Evolutionary conservation across 805 yeast genomes (phyloP).

Genomic region (Teunomyces funiuensis): DNA sequence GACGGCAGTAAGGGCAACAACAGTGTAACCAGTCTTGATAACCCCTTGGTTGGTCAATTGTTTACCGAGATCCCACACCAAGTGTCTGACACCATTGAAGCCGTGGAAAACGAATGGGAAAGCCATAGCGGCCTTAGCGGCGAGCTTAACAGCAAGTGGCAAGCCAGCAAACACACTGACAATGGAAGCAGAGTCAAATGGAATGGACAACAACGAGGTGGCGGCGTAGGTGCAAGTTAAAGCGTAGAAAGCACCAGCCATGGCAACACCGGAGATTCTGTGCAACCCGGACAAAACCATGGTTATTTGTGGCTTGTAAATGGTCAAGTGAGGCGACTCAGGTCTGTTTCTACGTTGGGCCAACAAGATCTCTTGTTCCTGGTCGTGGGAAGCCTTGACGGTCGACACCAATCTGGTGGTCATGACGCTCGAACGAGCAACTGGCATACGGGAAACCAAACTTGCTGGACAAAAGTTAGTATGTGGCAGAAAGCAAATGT

Average conservation of each 20-base stretch:
- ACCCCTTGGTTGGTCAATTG: conserved; percentile 84
- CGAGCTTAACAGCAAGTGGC: conserved; percentile 61
- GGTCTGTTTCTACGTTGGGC: conserved; percentile 90
- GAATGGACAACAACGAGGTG: conserved; percentile 54
- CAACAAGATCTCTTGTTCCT: conserved; percentile 67
- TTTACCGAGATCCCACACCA: conserved; percentile 87
- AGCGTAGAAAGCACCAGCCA: conserved; percentile 78
- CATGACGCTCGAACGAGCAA: conserved; percentile 7
- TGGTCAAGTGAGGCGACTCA: conserved; percentile 82
- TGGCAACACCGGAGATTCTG: conserved; percentile 82
- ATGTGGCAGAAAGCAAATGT: not conserved
- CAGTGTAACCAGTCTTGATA: conserved; percentile 86
- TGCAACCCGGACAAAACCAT: conserved; percentile 78
- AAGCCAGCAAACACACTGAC: conserved; percentile 58
- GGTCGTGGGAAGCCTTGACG: conserved; percentile 52
- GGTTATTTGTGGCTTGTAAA: conserved; percentile 90
- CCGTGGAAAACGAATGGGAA: conserved; percentile 87
- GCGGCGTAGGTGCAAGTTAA: conserved; percentile 76
- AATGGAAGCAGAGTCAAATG: conserved; percentile 55
- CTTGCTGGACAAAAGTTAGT: conserved; percentile 17
- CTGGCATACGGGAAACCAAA: conserved; percentile 9
- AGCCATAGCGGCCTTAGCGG: conserved; percentile 67
- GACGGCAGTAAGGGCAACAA: conserved; percentile 61
- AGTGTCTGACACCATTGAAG: conserved; percentile 87
- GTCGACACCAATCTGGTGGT: conserved; percentile 22